These are phyloP conservation scores for Emydomyces testavorans DNA, from an alignment of 2,329 filamentous ascomycete species.

Conservation along the genomic window DNA sequence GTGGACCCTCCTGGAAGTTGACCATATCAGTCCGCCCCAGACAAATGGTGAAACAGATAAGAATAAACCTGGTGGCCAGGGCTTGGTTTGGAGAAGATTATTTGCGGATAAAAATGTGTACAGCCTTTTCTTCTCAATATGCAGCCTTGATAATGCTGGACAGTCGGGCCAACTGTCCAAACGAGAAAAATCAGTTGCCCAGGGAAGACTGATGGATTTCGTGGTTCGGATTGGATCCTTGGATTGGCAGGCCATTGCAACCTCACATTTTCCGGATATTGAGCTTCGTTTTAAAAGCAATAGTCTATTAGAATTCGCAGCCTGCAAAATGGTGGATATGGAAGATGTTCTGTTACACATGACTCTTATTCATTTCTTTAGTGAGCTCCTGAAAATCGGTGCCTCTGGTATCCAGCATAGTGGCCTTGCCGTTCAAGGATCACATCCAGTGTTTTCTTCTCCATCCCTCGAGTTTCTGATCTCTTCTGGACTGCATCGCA, in stretches of 20 bases:
- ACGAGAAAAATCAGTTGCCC: slow-evolving; percentile 47
- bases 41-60: slow-evolving; percentile 19
- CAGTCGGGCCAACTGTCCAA: slow-evolving; percentile 34
- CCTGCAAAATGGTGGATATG: slow-evolving; percentile 45
- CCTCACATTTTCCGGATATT: slow-evolving; percentile 42
- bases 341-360: slow-evolving; percentile 51
- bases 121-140: slow-evolving; percentile 44
- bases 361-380: slow-evolving; percentile 47
- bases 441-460: slow-evolving; percentile 31
- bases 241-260: slow-evolving; percentile 45
- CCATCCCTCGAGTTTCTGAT: slow-evolving; percentile 43
- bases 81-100: slow-evolving; percentile 50
- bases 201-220: slow-evolving; percentile 49
- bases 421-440: slow-evolving; percentile 23
- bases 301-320: slow-evolving; percentile 45
- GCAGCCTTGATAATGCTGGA: slow-evolving; percentile 34
- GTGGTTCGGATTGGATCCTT: slow-evolving; percentile 43
- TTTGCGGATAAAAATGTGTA: slow-evolving; percentile 52
- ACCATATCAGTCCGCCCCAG: slow-evolving; percentile 27
- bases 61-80: slow-evolving; percentile 35
- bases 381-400: slow-evolving; percentile 40
- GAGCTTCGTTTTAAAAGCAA: slow-evolving; percentile 35
- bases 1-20: slow-evolving; percentile 42
- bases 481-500: slow-evolving; percentile 40
- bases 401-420: slow-evolving; percentile 25